Base-by-base conservation (phyloP, 345 rosid genomes). In the Linum lewisii region DNA sequence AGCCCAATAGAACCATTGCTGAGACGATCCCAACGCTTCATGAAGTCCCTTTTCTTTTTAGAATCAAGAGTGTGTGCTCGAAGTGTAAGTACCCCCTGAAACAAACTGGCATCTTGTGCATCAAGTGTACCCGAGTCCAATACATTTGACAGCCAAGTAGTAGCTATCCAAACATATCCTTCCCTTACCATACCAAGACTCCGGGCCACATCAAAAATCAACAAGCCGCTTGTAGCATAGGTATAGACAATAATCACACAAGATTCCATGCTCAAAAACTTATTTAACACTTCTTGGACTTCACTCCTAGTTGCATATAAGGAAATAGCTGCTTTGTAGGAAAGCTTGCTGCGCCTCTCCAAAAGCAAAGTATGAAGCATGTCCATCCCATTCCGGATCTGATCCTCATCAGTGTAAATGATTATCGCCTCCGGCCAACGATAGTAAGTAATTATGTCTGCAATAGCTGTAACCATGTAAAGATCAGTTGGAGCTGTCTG, bases 401-500 rank as follows among this genome's bases (percentile, higher is more conserved):
- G 84, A 71, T 92, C 96, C 66, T 92, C 98, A 13, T 92, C 95
- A 9, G 70, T 79, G 73, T 64, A 88, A 47, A 92, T 50, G 0
- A 89, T 84, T 69, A 84, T 58, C 34, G 88, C 84, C 62, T 83
- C 86, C 21, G 73, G 68, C 95, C 96, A 92, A 21, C 87, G 75
- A 42, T 66, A 88, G 23, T 75, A 77, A 65, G 81, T 82, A 54
- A 88, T 66, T 62, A 86, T 80, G 45, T 92, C 95, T 5, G 96
- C 90, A 37, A 88, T 84, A 72, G 93, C 98, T 16, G 75, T 78
- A 90, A 84, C 84, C 78, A 77, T 78, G 74, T 77, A 92, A 49
- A 80, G 70, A 66, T 88, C 96, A 51, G 69, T 92, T 21, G 98
- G 98, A 16, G 96, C 93, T 9, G 96, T 92, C 59, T 92, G 98